Base-by-base conservation (phyloP, 2,329 filamentous ascomycete genomes). In the Fusarium mangiferae region DNA sequence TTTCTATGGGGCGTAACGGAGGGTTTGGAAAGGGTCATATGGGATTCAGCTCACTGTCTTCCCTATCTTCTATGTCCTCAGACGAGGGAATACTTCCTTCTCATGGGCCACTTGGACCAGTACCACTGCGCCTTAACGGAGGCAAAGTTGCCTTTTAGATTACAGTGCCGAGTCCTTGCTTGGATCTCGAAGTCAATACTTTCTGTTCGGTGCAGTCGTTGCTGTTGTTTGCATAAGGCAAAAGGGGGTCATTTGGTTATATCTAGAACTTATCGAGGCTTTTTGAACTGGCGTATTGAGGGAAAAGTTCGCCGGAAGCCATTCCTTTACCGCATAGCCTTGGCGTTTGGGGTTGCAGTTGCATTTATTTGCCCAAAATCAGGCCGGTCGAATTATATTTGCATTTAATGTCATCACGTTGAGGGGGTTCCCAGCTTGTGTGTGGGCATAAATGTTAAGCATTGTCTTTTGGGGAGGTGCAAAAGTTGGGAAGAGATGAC, bases 1-100 rank as follows among this genome's bases (percentile, higher is more conserved):
- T 89, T 38, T 87, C 86, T n/a, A 87, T 90, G 84, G 86, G 85
- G 28, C 85, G 88, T n/a, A 82, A 81, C n/a, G 85, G 85, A 26
- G 84, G 83, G 17, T 84, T 86, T 80, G 82, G 81, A n/a, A 81
- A 82, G 62, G 83, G 83, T 8, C 83, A 84, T 54, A 81, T 81
- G 38, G 82, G 82, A 39, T 80, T 83, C 64, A 83, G 80, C 68
- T 84, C 82, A 18, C 61, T 84, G 28, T 84, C 82, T 22, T 85
- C 83, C 22, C 79, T 85, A 51, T 83, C 82, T 28, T 84, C 83
- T 46, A 81, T 84, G 73, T 83, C 83, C 14, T 84, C 83, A 10
- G 83, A 84, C 54, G 83, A 83, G 60, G 78, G 78, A 59, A 80
- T 80, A 61, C 79, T 81, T 41, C 74, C 80, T 18, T 78, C 81